Evolutionary conservation across 1,139 yeast genomes (phyloP), one percentile per base, ranked within the genome.

Genomic region (Wickerhamiella infanticola): DNA sequence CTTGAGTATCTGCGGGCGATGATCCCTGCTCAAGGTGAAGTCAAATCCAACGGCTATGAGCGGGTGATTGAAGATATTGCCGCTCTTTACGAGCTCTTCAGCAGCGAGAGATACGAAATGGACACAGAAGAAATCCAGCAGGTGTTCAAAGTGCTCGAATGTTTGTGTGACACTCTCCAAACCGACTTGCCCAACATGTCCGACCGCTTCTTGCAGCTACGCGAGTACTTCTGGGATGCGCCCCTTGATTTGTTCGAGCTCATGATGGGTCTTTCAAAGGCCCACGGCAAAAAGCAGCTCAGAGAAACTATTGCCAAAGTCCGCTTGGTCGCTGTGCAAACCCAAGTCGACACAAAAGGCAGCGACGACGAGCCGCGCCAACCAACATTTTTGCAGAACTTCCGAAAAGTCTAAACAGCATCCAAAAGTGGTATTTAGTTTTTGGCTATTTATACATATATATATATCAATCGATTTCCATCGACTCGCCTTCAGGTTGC

Each of bases 101-200:
- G 73, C 26, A 70, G 72, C 24, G 68, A 67, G 46, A 57, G 72
- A 58, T 60, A 71, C 60, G 67, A 72, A 3, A 47, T 54, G 25
- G 68, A 58, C 61, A 59, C 64, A 47, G 69, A 69, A 63, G 45
- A 37, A 3, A 44, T 45, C 11, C 45, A 45, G 4, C 48, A 68
- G 55, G 67, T 79, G 61, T 72, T 81, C 70, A 65, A 72, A 62
- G 67, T 81, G 51, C 67, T 88, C 62, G 96, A 85, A 58, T 75
- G 76, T 53, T 69, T 88, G 53, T 74, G 80, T 56, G 84, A 79
- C 50, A 66, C 84, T 48, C 75, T 80, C 31, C 75, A 78, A 26
- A 56, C 67, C 59, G 72, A 73, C 1, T 66, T 74, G 50, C 72
- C 68, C 11, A 72, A 71, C 38, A 75, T 50, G 66, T 79, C 47